A percentile compares a stretch with the other conserved stretches of the same genome.
These are phyloP conservation scores for Solanum commersonii DNA, from an alignment of 257 asterid species.

Conservation along the genomic window DNA sequence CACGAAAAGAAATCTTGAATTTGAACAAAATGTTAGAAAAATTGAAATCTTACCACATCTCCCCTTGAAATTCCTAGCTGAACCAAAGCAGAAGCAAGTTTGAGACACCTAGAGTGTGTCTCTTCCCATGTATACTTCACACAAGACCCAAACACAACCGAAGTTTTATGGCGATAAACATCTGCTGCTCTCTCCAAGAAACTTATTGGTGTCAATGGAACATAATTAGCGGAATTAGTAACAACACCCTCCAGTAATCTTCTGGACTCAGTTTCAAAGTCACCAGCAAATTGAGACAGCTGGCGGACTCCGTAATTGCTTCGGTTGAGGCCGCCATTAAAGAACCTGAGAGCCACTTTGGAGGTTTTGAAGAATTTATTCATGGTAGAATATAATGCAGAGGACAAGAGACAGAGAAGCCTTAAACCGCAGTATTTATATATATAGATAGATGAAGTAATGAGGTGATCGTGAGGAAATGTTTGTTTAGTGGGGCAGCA, in stretches of 20 bases:
- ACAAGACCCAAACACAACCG: not conserved
- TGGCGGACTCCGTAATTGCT: too few relatives aligned
- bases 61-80: not conserved
- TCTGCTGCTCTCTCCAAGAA: not conserved
- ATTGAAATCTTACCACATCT: not conserved
- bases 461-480: too few relatives aligned
- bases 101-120: not conserved
- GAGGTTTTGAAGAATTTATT: not conserved
- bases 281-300: too few relatives aligned
- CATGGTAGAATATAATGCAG: not conserved
- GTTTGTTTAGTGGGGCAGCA: too few relatives aligned
- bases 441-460: too few relatives aligned
- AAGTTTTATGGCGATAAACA: conserved; percentile 5
- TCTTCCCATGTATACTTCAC: not conserved
- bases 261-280: not conserved
- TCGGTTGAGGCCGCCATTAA: too few relatives aligned
- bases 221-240: conserved; percentile 15
- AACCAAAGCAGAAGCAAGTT: not conserved
- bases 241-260: not conserved
- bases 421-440: too few relatives aligned
- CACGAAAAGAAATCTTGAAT: not conserved
- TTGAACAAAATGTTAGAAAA: not conserved
- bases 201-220: conserved; percentile 25
- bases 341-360: too few relatives aligned
- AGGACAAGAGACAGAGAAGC: too few relatives aligned